phyloP scores from a whole-genome alignment of 768 basidiomycete species.

The Tulasnella sp. region DNA sequence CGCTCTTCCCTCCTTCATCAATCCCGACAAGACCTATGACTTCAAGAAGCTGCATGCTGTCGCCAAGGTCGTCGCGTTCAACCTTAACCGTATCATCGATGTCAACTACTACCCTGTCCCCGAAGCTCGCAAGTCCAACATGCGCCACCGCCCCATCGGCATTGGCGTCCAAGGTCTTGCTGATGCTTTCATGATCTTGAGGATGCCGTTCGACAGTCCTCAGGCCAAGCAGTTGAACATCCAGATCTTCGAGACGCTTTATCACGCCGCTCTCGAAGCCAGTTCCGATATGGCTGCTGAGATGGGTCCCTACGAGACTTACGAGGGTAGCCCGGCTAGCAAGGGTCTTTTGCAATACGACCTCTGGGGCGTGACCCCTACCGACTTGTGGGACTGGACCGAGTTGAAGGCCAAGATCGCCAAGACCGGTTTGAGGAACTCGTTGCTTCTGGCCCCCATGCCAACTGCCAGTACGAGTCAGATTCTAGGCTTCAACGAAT shows the following conservation, averaged over 20 bases:
- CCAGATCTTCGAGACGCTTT: slow-evolving; percentile 98
- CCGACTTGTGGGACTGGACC: slow-evolving; percentile 91
- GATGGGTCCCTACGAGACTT: slow-evolving; percentile 84
- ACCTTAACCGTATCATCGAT: slow-evolving; percentile 92
- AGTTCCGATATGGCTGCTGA: slow-evolving; percentile 78
- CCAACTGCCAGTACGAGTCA: slow-evolving; percentile 98
- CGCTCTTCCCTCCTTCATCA: slow-evolving; percentile 88
- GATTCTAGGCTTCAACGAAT: slow-evolving; percentile 97
- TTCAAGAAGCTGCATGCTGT: slow-evolving; percentile 95
- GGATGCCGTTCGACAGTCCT: slow-evolving; percentile 89
- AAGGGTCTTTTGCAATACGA: slow-evolving; percentile 90
- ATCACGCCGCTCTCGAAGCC: slow-evolving; percentile 89
- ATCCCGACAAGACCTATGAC: slow-evolving; percentile 70
- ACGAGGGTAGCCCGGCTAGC: slow-evolving; percentile 84
- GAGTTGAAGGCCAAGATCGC: slow-evolving; percentile 82
- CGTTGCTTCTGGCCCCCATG: slow-evolving; percentile 92
- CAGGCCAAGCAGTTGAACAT: slow-evolving; percentile 85
- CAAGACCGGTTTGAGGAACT: slow-evolving; percentile 79
- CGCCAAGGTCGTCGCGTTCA: slow-evolving; percentile 84
- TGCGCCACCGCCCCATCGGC: slow-evolving; percentile 96
- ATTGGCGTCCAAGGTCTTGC: slow-evolving; percentile 97
- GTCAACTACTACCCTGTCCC: slow-evolving; percentile 93
- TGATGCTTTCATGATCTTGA: slow-evolving; percentile 95
- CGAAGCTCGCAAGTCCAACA: slow-evolving; percentile 89
- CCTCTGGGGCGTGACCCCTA: slow-evolving; percentile 89